Conservation (phyloP, 129 eudicot genomes). For the Helichrysum umbraculigerum region DNA sequence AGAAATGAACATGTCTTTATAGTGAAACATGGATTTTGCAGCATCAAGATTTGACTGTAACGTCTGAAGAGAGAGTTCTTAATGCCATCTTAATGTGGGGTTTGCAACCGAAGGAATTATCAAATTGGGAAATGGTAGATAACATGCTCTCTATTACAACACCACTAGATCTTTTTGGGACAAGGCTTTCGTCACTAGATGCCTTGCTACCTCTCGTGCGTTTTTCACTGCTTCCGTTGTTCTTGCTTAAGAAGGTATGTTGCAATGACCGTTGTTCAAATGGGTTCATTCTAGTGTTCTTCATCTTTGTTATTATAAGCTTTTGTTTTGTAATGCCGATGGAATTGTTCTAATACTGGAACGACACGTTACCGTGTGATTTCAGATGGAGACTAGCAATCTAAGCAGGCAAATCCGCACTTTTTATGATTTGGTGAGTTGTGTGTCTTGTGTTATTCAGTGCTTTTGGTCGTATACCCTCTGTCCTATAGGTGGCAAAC, state of each 20-base stretch:
- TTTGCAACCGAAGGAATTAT: conserved; percentile 61
- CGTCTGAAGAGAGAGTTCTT: conserved; percentile 88
- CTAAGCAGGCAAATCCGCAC: conserved; percentile 49
- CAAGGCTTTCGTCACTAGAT: conserved; percentile 50
- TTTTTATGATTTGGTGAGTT: conserved; percentile 60
- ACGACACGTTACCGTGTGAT: conserved; percentile 15
- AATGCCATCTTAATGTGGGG: conserved; percentile 84
- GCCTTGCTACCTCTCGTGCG: conserved; percentile 71
- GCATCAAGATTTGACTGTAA: conserved; percentile 93
- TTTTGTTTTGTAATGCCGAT: conserved; percentile 8
- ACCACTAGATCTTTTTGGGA: conserved; percentile 61
- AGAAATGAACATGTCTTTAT: conserved; percentile 45
- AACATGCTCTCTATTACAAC: conserved; percentile 45
- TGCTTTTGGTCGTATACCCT: conserved; percentile 4
- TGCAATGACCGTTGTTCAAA: conserved; percentile 7
- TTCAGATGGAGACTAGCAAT: conserved; percentile 74
- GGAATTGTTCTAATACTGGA: conserved; percentile 13
- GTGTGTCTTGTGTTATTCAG: conserved; percentile 1
- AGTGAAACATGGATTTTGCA: conserved; percentile 53
- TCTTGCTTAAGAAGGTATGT: conserved; percentile 71
- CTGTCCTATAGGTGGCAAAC: background rate
- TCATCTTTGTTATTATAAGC: background rate
- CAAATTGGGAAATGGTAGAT: conserved; percentile 70
- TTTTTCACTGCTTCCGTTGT: conserved; percentile 67
- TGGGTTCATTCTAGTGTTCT: background rate